These are phyloP conservation scores for Vanderwaltozyma yarrowii DNA, from an alignment of 805 yeast genomes.

Conservation along the genomic window DNA sequence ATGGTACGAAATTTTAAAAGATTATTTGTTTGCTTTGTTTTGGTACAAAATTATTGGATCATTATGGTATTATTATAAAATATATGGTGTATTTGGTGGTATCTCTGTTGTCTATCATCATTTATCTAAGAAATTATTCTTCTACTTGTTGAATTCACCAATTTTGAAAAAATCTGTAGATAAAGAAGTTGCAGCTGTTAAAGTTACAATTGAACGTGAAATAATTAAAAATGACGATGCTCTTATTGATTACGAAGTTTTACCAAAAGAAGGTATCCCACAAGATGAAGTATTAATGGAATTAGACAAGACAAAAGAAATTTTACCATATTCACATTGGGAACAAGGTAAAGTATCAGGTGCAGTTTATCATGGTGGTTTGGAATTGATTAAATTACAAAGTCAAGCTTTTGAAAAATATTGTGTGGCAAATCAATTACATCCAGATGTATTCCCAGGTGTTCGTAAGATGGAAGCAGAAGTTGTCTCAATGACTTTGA, in stretches of 20 bases:
- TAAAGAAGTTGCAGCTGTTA: conserved; percentile 42
- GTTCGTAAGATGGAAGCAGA: conserved; percentile 95
- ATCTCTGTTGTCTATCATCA: conserved; percentile 9
- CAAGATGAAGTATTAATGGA: conserved; percentile 38
- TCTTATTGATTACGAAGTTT: conserved; percentile 33
- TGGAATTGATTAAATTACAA: conserved; percentile 64
- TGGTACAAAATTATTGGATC: conserved; percentile 5
- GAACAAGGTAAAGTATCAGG: conserved; percentile 80
- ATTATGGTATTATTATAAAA: conserved; percentile 17
- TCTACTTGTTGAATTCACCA: conserved; percentile 37
- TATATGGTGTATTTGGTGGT: conserved; percentile 34
- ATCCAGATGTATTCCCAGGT: conserved; percentile 96
- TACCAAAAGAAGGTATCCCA: conserved; percentile 56
- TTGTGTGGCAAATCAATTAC: conserved; percentile 87
- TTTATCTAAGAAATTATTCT: conserved; percentile 22
- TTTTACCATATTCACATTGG: conserved; percentile 67
- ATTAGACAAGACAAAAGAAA: conserved; percentile 37
- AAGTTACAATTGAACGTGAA: conserved; percentile 41
- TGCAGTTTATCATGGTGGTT: conserved; percentile 94
- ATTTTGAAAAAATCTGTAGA: conserved; percentile 47
- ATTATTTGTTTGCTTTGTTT: conserved; percentile 15
- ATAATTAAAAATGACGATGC: conserved; percentile 45
- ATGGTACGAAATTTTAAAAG: conserved; percentile 14
- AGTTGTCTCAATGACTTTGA: conserved; percentile 82
- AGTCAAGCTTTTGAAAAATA: conserved; percentile 63